Evolutionary conservation across 2,329 filamentous ascomycete genomes (phyloP), one percentile per base, ranked within the genome.

Genomic region (Xylariaceae sp.): DNA sequence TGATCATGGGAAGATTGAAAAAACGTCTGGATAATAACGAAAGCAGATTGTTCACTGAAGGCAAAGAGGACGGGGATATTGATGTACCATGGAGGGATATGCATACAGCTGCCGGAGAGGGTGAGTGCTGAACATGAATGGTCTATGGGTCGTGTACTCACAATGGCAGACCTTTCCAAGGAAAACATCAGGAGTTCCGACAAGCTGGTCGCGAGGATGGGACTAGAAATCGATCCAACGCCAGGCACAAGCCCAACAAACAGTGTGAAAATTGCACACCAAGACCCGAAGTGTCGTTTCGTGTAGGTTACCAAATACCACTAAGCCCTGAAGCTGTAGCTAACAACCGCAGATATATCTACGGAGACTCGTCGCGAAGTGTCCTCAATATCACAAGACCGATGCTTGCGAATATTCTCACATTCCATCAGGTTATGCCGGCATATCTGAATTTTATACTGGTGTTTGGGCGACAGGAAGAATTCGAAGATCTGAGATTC

Each of bases 341-440:
- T 28, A 13, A 28, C 25, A 10, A 15, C 10, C 11, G 4, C 29
- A 47, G 44, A 24, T 42, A 30, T n/a, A 19, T 47, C 11, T 45
- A 22, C 16, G 44, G 35, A 5, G 15, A 31, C 11, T 31, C 33
- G 9, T 43, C 44, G 24, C 38, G 14, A 27, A 41, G 23, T 13
- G 27, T 12, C 8, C 35, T 47, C 5, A 37, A 32, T 12, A 27
- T 47, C 9, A 39, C 36, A 7, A 35, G 25, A 17, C 26, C 23
- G 16, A 48, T 50, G 40, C 35, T 49, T 8, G 19, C 28, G 1
- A 29, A 41, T 4, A 38, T 56, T 7, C 19, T 55, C 2, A 44
- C 43, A 0, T 55, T 43, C 28, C 57, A 64, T 35, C 60, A 64
- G 37, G 55, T 65, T 12, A 64, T 62, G 58, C 58, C 61, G 0